phyloP scores from a whole-genome alignment of 345 rosid species.

The Nasturtium officinale region DNA sequence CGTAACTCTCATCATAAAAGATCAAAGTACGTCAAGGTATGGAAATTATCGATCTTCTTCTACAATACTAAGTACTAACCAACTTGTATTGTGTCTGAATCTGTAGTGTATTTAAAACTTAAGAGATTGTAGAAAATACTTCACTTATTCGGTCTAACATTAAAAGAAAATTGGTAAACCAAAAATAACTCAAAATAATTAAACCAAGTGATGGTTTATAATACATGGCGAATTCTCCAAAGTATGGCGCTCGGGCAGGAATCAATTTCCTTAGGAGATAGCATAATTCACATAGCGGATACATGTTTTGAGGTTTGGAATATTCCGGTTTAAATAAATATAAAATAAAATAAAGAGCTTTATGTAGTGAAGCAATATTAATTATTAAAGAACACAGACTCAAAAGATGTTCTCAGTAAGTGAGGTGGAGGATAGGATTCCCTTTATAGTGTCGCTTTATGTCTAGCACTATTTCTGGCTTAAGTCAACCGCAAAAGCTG shows the following conservation, averaged over 20 bases:
- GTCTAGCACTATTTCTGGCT: slow-evolving; percentile 32
- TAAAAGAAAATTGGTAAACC: not conserved
- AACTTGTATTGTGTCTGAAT: not conserved
- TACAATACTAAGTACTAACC: not conserved
- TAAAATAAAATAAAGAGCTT: not conserved
- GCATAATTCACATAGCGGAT: not conserved
- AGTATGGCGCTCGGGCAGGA: not conserved
- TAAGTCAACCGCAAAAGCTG: slow-evolving; percentile 46
- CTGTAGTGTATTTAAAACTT: not conserved
- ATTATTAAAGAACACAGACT: slow-evolving; percentile 29
- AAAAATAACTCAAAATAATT: not conserved
- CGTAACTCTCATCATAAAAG: not conserved
- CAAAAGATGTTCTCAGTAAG: slow-evolving; percentile 24
- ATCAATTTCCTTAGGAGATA: not conserved
- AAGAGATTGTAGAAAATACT: not conserved
- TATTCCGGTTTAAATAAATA: not conserved
- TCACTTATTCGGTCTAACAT: not conserved
- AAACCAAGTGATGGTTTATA: not conserved
- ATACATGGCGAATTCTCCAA: too few relatives aligned
- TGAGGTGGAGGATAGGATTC: slow-evolving; percentile 46
- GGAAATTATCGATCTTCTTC: not conserved
- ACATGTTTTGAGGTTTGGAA: not conserved
- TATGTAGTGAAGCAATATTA: slow-evolving; percentile 20
- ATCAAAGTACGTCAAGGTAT: not conserved
- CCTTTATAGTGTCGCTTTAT: slow-evolving; percentile 43